Evolutionary conservation across 108 stramenopile genomes (phyloP).

Genomic region (Skeletonema costatum): DNA sequence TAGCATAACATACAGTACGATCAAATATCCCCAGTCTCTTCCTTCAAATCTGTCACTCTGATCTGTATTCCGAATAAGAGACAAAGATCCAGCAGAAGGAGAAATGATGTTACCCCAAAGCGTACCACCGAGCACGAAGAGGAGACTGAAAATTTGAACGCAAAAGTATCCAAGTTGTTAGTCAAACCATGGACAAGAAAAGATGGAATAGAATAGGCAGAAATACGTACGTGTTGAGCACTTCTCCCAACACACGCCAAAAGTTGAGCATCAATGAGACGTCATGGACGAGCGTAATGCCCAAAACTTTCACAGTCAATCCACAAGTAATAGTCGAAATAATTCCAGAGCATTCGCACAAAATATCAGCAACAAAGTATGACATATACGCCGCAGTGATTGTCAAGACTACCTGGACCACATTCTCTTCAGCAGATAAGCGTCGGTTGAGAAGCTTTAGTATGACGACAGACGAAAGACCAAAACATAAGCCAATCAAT

Average conservation of each 20-base stretch:
- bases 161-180: not conserved
- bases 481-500: conserved; percentile 71
- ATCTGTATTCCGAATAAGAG: no score
- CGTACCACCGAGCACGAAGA: conserved; percentile 87
- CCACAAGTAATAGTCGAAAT: conserved; percentile 73
- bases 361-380: conserved; percentile 76
- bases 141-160: conserved; percentile 13
- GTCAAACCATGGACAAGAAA: not conserved
- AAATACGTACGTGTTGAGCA: conserved; percentile 68
- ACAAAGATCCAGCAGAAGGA: not conserved
- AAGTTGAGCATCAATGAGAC: conserved; percentile 16
- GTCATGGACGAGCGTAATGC: conserved; percentile 58
- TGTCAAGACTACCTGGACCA: conserved; percentile 74
- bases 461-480: conserved; percentile 33
- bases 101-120: conserved; percentile 65
- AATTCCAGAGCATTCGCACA: conserved; percentile 64
- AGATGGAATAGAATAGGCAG: not conserved
- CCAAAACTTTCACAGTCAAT: conserved; percentile 54
- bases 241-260: conserved; percentile 75
- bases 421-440: conserved; percentile 61
- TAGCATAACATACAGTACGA: conserved; percentile 59
- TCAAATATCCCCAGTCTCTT: conserved; percentile 62
- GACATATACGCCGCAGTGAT: conserved; percentile 74
- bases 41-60: conserved; percentile 28
- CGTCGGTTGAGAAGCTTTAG: conserved; percentile 51